Base-by-base conservation (phyloP, 1,284 basidiomycete genomes). In the Cryptococcus sp. region DNA sequence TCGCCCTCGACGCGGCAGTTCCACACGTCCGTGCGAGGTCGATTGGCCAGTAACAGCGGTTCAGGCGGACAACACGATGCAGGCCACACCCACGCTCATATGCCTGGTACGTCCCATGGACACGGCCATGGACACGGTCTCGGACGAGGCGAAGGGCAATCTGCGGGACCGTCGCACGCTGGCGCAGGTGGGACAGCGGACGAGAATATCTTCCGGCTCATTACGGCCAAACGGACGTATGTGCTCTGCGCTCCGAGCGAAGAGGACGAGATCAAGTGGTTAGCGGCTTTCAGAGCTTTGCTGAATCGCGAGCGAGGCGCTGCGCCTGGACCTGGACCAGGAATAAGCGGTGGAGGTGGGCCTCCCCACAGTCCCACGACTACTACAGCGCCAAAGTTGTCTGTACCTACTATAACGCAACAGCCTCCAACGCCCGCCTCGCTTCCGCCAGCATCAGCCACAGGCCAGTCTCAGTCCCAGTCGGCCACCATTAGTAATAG, bases 241-340 rank as follows among this genome's bases (percentile, higher is more conserved):
- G 79, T 97, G 58, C 82, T 98, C 20, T 97, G 93, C 70, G 96
- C 95, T 11, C 95, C 96, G 3, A 89, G 85, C 57, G 96, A 99
- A 78, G 96, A 98, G 69, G 95, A 99, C 69, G 96, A 99, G 80
- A 96, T 99, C 78, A 91, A 90, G 76, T 99, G 96, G 96, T 82
- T 99, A 45, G 92, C 92, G 47, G 93, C 94, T 10, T 85, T 99
- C 48, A 87, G 92, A 54, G 93, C 93, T 64, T 82, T 98, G 69
- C 87, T 98, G 49, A 76, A 75, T 59, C 68, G 75, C 50, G 71
- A 75, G 52, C 61, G 77, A 16, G 67, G 35, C 23, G 35, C 35
- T 22, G 51, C n/a, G 16, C 41, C 50, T 35, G 35, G 35, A 44
- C 41, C 50, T 35, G 35, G 35, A 44, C 39, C 54, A n/a, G 58